Base-by-base conservation (phyloP, 1,284 basidiomycete species). In the Trichosporon asahii region DNA sequence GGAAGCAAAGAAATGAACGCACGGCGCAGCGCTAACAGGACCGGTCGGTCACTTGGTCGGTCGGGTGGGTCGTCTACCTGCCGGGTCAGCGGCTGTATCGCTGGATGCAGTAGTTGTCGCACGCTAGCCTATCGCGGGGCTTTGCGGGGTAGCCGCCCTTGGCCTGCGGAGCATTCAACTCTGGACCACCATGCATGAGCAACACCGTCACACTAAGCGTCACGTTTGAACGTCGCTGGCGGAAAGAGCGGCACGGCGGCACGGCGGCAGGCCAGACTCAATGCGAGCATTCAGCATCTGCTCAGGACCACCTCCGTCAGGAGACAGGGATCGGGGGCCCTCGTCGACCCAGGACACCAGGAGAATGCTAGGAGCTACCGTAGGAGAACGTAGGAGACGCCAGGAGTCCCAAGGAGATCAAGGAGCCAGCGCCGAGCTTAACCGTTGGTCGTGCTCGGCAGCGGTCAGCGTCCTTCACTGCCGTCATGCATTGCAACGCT, bases 381-480 rank as follows among this genome's bases (percentile, higher is more conserved):
- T 53, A 53, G 11, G 49, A 53, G 49, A 23, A n/a, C 23, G 46
- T n/a, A 49, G 18, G 46, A 49, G 46, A 49, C 46, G n/a, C 49
- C 49, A 53, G 49, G 49, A 53, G 49, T 25, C n/a, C n/a, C 49
- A 53, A 53, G 49, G 49, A 53, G 49, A 53, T 53, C 49, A 53
- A 53, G 49, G 49, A 53, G 49, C 49, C 21, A 9, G 21, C 23
- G 49, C 49, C n/a, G 49, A 53, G 49, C 49, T 53, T 53, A 53
- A 53, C 21, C 4, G 1, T 9, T 21, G n/a, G 18, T 8, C 46
- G n/a, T 49, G 21, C 3, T 53, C 49, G 49, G 49, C 49, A 25
- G 21, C n/a, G 49, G 21, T 18, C 8, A 21, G 49, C 21, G 23
- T 53, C 49, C 9, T 9, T 53, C 18, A 4, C 9, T 25, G 5